Percentiles rank a stretch among this genome's conserved stretches.
Conservation (phyloP, 345 rosid species). For the Geranium brycei region DNA sequence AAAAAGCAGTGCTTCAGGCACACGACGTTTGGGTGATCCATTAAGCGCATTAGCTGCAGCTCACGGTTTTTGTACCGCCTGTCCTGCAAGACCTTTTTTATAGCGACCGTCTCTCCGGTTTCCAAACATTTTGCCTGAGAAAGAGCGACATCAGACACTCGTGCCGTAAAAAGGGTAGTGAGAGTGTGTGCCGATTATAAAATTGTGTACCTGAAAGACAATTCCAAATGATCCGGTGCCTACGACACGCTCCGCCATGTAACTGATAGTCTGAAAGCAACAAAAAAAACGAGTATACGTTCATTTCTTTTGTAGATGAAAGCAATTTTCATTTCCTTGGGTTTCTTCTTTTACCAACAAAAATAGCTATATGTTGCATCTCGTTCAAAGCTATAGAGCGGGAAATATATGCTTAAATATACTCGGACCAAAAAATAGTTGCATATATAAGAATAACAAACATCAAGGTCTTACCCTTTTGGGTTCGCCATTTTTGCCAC, state of each 20-base stretch:
- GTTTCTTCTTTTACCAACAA: not conserved
- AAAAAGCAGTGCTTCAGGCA: slow-evolving; percentile 77
- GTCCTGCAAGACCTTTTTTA: slow-evolving; percentile 80
- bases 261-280: slow-evolving; percentile 54
- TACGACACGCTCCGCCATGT: slow-evolving; percentile 80
- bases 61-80: slow-evolving; percentile 70
- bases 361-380: no score
- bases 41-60: slow-evolving; percentile 58
- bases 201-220: slow-evolving; percentile 51
- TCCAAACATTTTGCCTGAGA: slow-evolving; percentile 80
- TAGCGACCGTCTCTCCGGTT: slow-evolving; percentile 73
- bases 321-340: not conserved
- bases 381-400: not conserved
- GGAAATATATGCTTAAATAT: not conserved
- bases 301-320: not conserved
- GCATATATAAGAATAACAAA: not conserved
- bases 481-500: slow-evolving; percentile 81
- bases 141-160: slow-evolving; percentile 1
- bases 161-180: not conserved
- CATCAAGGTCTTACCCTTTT: slow-evolving; percentile 34
- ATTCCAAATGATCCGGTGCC: slow-evolving; percentile 78
- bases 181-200: not conserved
- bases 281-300: not conserved
- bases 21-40: slow-evolving; percentile 79
- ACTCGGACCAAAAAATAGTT: not conserved